Base-by-base conservation (phyloP, 2,329 filamentous ascomycete genomes). In the Trichoderma koningii region DNA sequence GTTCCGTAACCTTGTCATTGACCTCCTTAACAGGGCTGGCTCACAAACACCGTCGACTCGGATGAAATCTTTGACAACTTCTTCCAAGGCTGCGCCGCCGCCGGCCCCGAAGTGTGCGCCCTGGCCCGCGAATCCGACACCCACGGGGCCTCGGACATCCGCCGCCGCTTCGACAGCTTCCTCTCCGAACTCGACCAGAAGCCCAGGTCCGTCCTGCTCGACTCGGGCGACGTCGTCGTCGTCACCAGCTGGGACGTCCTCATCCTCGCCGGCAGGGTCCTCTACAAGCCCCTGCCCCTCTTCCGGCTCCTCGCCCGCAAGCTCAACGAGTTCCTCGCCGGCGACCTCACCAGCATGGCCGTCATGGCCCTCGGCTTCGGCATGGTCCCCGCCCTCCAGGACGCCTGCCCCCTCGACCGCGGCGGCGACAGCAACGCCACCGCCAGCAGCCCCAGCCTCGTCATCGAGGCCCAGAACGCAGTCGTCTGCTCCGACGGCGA, bases 401-500 rank as follows among this genome's bases (percentile, higher is more conserved):
- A 69, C 1, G 71, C 70, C 42, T 72, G 69, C 41, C 56, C 64
- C n/a, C 34, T 57, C 0, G 19, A 30, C 30, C 34, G 34, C 34
- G 34, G 21, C 21, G 21, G 21, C 21, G 21, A 3, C 34, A 38
- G 28, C 28, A 63, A 61, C 44, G 64, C 66, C 50, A 34, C 12
- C 28, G 21, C 21, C 28, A 28, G 28, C 28, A 41, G 3, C 14
- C 53, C 23, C 41, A 45, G n/a, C 26, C 21, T 34, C 7, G 30
- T 30, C 12, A 23, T 61, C 26, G 76, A 76, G 12, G 70, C 69
- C n/a, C 64, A 66, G 7, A 30, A 53, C 38, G 70, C 72, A 6
- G 68, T 79, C 5, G 62, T 75, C 21, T 81, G 79, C 70, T 69
- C 72, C 65, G 78, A 80, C 69, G 78, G 74, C 23, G 69, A 70